phyloP scores from a whole-genome alignment of 257 asterid genomes.

The Nicotiana noctiflora region DNA sequence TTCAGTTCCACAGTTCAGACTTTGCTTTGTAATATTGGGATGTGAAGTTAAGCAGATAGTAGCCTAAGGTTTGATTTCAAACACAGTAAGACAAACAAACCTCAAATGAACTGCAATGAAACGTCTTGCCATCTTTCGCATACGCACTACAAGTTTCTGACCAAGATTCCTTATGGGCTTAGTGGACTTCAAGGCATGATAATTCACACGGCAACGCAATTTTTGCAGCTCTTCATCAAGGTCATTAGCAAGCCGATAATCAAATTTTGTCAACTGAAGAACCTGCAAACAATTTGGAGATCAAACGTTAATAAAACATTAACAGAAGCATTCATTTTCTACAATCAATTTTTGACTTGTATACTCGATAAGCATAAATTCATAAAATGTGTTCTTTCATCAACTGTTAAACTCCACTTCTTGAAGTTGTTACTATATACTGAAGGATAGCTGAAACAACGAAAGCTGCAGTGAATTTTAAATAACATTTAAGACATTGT shows the following conservation, averaged over 20 bases:
- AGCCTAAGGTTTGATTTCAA: background rate
- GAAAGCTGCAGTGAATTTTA: background rate
- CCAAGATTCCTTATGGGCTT: conserved; percentile 77
- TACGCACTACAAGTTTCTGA: conserved; percentile 64
- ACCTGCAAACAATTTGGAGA: conserved; percentile 51
- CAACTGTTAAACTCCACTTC: background rate
- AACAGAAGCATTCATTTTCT: background rate
- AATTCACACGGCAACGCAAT: conserved; percentile 90
- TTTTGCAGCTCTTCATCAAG: conserved; percentile 83
- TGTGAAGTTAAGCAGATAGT: background rate
- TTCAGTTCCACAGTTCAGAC: conserved; percentile 3
- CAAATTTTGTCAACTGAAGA: conserved; percentile 95
- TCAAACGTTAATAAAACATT: background rate
- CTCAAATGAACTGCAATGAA: conserved; percentile 92
- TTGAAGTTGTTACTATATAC: background rate
- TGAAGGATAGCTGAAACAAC: background rate
- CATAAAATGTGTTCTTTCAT: background rate
- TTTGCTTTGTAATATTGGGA: background rate
- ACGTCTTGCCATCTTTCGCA: conserved; percentile 77
- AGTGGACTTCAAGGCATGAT: conserved; percentile 87
- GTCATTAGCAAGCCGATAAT: conserved; percentile 87
- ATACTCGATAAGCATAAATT: background rate
- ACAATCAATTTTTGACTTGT: background rate
- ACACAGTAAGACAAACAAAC: conserved; percentile 31
- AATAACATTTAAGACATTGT: background rate